A percentile compares a stretch with the other conserved stretches of the same genome.
phyloP scores from a whole-genome alignment of 768 basidiomycete species.

The Lactarius sp. region DNA sequence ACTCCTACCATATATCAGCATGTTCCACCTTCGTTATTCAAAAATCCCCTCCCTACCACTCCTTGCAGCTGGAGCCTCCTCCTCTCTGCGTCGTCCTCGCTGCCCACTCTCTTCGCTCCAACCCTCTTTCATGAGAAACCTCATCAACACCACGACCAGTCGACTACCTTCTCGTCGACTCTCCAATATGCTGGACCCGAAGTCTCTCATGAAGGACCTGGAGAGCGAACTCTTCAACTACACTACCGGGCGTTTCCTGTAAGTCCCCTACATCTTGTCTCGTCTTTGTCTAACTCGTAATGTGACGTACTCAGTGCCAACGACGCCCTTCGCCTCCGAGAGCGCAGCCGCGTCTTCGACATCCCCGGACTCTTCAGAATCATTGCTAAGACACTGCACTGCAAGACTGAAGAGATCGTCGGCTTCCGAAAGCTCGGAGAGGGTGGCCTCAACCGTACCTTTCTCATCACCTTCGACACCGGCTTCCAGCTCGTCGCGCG shows the following conservation, averaged over 20 bases:
- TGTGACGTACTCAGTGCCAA: slow-evolving; percentile 25
- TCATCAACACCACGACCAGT: no score
- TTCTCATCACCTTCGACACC: slow-evolving; percentile 31
- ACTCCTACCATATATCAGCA: no score
- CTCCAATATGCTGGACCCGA: no score
- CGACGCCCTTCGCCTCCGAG: slow-evolving; percentile 40
- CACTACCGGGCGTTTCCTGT: slow-evolving; percentile 9
- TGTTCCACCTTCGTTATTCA: no score
- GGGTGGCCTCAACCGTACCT: slow-evolving; percentile 34
- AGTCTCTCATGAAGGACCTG: no score
- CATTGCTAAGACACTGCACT: background rate
- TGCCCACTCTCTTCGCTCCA: no score
- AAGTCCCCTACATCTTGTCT: slow-evolving; percentile 21
- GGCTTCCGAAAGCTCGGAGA: slow-evolving; percentile 41
- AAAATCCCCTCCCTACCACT: no score
- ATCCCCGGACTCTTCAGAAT: slow-evolving; percentile 38
- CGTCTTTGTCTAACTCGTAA: slow-evolving; percentile 14
- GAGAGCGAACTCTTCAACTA: no score
- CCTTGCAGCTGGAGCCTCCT: no score
- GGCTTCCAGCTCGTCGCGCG: slow-evolving; percentile 30
- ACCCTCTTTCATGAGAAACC: no score
- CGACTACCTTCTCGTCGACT: no score
- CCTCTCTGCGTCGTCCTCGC: no score
- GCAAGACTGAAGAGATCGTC: slow-evolving; percentile 34
- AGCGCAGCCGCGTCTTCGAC: slow-evolving; percentile 41